Conservation (phyloP, 2,329 filamentous ascomycete species). For the Ceratocystis harringtonii region DNA sequence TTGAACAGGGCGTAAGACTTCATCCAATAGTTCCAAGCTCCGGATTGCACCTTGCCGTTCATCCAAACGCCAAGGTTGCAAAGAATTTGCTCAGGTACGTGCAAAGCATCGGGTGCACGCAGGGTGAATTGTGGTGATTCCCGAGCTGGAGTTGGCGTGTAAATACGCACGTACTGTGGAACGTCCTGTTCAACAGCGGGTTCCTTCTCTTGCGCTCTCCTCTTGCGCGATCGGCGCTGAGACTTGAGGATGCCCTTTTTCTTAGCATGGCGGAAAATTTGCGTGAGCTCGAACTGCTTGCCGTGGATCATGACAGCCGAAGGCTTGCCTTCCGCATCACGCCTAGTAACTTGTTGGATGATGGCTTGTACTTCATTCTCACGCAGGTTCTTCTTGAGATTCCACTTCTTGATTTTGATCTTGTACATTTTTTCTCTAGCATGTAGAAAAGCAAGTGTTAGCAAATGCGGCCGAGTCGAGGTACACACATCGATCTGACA, state of each 20-base stretch:
- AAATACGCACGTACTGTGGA: constrained; percentile 14
- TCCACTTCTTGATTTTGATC: constrained; percentile 18
- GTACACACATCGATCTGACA: not conserved
- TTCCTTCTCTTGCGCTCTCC: constrained; percentile 8
- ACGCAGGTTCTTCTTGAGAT: constrained; percentile 16
- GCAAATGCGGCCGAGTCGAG: not conserved
- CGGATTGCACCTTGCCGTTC: constrained; percentile 12
- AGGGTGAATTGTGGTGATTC: constrained; percentile 10
- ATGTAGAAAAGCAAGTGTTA: not conserved
- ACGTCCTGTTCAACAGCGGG: constrained; percentile 10
- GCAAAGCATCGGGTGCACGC: constrained; percentile 12
- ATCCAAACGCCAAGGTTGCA: constrained; percentile 13
- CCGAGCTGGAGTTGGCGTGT: constrained; percentile 9
- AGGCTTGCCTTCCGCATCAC: constrained; percentile 13
- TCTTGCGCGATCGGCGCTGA: constrained; percentile 15
- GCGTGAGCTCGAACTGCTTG: constrained; percentile 15
- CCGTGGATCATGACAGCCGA: constrained; percentile 15
- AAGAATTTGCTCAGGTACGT: constrained; percentile 15
- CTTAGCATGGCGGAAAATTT: constrained; percentile 17
- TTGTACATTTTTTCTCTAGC: constrained; percentile 17
- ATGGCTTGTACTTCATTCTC: constrained; percentile 16
- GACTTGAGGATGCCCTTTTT: constrained; percentile 17
- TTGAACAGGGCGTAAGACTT: constrained; percentile 6
- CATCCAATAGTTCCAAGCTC: constrained; percentile 13
- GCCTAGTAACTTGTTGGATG: constrained; percentile 12